phyloP scores from a whole-genome alignment of 2,329 filamentous ascomycete species.

The Aspergillus amoenus region DNA sequence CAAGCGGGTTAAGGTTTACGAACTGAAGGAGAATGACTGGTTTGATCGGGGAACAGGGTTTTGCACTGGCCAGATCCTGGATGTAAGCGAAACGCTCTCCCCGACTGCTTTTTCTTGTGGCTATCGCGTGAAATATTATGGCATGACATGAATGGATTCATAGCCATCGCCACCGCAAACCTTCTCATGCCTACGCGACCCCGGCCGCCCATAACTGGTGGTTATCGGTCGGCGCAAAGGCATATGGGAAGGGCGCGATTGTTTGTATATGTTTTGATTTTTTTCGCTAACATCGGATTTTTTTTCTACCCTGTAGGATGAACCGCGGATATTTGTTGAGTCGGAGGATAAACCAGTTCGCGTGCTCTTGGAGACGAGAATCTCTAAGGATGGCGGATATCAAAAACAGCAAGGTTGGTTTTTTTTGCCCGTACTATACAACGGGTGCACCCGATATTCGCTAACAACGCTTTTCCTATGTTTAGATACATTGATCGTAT shows the following conservation, averaged over 20 bases:
- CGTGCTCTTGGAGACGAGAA: slow-evolving; percentile 82
- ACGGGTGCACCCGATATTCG: slow-evolving; percentile 6
- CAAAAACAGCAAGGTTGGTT: slow-evolving; percentile 89
- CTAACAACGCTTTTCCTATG: slow-evolving; percentile 26
- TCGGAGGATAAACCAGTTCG: slow-evolving; percentile 88
- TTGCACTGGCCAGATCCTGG: slow-evolving; percentile 74
- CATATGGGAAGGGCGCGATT: slow-evolving; percentile 16
- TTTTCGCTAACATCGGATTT: slow-evolving; percentile 14
- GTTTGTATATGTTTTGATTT: neutral
- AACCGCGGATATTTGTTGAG: slow-evolving; percentile 84
- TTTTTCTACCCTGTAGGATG: slow-evolving; percentile 56
- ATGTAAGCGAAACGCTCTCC: slow-evolving; percentile 54
- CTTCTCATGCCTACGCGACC: slow-evolving; percentile 12
- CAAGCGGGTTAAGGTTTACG: slow-evolving; percentile 92
- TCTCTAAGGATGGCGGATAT: slow-evolving; percentile 91
- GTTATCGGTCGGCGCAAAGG: slow-evolving; percentile 18
- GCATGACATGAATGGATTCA: neutral
- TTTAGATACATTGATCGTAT: slow-evolving; percentile 92
- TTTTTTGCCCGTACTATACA: too few relatives aligned
- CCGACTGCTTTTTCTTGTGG: slow-evolving; percentile 5
- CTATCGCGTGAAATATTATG: slow-evolving; percentile 11
- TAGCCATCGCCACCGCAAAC: slow-evolving; percentile 10
- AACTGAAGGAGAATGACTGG: slow-evolving; percentile 98
- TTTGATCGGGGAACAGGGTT: slow-evolving; percentile 96
- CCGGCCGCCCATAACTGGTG: slow-evolving; percentile 12